Conservation (phyloP, 306 rosid species). For the Hippophae gyantsensis region DNA sequence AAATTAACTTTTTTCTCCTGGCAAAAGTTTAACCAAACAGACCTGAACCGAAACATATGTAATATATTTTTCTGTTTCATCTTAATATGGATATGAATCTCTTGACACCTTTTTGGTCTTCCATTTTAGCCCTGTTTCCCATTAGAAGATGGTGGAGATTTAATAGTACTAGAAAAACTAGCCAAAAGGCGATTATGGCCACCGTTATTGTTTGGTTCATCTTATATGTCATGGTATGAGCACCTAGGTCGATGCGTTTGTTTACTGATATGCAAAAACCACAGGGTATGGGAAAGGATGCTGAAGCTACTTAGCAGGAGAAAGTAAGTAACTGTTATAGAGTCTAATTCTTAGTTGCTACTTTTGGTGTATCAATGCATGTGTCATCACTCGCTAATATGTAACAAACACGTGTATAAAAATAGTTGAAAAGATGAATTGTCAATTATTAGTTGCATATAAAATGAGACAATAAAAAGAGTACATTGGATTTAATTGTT, state of each 20-base stretch:
- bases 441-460: too few relatives aligned
- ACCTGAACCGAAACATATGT: too few relatives aligned
- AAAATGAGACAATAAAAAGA: neutral
- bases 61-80: too few relatives aligned
- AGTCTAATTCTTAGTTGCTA: too few relatives aligned
- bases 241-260: slow-evolving; percentile 72
- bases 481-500: neutral
- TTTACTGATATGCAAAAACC: slow-evolving; percentile 59
- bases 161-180: slow-evolving; percentile 37
- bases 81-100: neutral
- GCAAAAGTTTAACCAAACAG: too few relatives aligned
- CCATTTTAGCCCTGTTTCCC: slow-evolving; percentile 57
- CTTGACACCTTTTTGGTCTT: slow-evolving; percentile 11
- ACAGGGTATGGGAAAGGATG: slow-evolving; percentile 58
- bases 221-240: slow-evolving; percentile 86
- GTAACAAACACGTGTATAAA: too few relatives aligned
- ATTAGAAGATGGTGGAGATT: slow-evolving; percentile 37
- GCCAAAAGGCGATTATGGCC: slow-evolving; percentile 66
- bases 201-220: slow-evolving; percentile 43
- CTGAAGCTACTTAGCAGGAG: slow-evolving; percentile 32
- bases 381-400: too few relatives aligned
- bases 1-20: too few relatives aligned
- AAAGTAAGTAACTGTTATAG: slow-evolving; percentile 28
- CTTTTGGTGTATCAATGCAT: too few relatives aligned
- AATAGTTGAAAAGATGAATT: too few relatives aligned